phyloP scores from a whole-genome alignment of 108 stramenopile species.

The Mediolabrus comicus region DNA sequence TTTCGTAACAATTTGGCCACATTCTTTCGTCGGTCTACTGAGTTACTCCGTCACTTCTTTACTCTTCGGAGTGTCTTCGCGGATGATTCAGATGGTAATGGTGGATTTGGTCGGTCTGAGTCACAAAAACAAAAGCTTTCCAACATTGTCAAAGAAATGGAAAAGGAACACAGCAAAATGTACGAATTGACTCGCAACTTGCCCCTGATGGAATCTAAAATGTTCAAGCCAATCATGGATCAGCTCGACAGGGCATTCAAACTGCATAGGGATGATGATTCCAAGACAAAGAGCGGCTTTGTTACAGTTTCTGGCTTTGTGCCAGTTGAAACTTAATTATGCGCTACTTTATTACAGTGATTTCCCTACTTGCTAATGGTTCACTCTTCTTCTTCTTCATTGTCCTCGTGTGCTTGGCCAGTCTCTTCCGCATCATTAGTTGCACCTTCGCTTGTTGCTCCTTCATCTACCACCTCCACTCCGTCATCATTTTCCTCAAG shows the following conservation, averaged over 20 bases:
- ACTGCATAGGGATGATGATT: slow-evolving; percentile 67
- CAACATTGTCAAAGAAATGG: slow-evolving; percentile 79
- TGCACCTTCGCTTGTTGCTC: background rate
- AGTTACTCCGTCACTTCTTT: slow-evolving; percentile 88
- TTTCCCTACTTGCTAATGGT: background rate
- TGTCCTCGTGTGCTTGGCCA: background rate
- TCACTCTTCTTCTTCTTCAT: background rate
- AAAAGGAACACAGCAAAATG: slow-evolving; percentile 61
- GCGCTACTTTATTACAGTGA: background rate
- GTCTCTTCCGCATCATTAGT: slow-evolving; percentile 1
- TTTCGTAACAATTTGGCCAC: slow-evolving; percentile 68
- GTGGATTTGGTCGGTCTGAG: slow-evolving; percentile 30
- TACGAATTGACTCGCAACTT: slow-evolving; percentile 62
- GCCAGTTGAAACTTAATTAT: slow-evolving; percentile 5
- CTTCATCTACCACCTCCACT: background rate
- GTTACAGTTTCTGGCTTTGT: slow-evolving; percentile 56
- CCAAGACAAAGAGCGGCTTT: slow-evolving; percentile 66
- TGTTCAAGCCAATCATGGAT: slow-evolving; percentile 89
- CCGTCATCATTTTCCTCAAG: background rate
- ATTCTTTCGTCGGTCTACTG: slow-evolving; percentile 81
- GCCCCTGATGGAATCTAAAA: slow-evolving; percentile 47
- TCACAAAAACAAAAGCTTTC: slow-evolving; percentile 48
- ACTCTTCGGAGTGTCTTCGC: slow-evolving; percentile 55
- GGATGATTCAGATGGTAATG: slow-evolving; percentile 30
- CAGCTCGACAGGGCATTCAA: slow-evolving; percentile 89